Evolutionary conservation across 164 flowering plant genomes (phyloP).

Genomic region (Stephania cephalantha): DNA sequence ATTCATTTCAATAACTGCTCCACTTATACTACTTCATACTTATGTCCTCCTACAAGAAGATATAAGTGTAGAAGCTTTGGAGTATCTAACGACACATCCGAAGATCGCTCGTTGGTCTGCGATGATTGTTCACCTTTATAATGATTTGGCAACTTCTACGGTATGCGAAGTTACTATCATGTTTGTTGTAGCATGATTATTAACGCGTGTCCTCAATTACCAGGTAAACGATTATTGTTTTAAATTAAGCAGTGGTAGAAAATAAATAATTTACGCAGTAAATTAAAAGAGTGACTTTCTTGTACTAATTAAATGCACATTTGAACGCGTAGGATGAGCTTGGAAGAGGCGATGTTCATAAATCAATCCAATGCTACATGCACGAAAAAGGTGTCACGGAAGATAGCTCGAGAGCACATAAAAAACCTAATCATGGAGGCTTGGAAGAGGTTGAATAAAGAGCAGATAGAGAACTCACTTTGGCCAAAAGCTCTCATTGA

Average conservation of each 20-base stretch:
- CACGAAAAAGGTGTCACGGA: slow-evolving; percentile 11
- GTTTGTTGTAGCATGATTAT: neutral
- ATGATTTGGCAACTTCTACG: slow-evolving; percentile 36
- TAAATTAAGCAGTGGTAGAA: no score
- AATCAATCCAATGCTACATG: slow-evolving; percentile 32
- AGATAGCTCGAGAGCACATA: slow-evolving; percentile 25
- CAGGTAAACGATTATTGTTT: no score
- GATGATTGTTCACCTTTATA: slow-evolving; percentile 27
- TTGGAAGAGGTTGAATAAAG: slow-evolving; percentile 35
- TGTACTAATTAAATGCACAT: no score
- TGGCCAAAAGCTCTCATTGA: slow-evolving; percentile 19
- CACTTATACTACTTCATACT: slow-evolving; percentile 17
- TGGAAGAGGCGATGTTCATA: slow-evolving; percentile 32
- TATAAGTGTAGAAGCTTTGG: neutral
- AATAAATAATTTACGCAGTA: no score
- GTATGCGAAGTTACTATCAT: slow-evolving; percentile 18
- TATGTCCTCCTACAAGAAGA: slow-evolving; percentile 20
- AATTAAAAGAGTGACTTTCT: no score
- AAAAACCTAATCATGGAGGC: slow-evolving; percentile 16
- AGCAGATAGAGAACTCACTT: slow-evolving; percentile 1
- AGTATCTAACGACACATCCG: slow-evolving; percentile 12
- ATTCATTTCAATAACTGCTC: slow-evolving; percentile 29
- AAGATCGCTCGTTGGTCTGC: slow-evolving; percentile 26
- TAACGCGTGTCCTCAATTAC: no score
- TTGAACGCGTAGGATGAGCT: slow-evolving; percentile 21